phyloP scores from a whole-genome alignment of 1,139 yeast genomes.

The Debaryomyces singareniensis region DNA sequence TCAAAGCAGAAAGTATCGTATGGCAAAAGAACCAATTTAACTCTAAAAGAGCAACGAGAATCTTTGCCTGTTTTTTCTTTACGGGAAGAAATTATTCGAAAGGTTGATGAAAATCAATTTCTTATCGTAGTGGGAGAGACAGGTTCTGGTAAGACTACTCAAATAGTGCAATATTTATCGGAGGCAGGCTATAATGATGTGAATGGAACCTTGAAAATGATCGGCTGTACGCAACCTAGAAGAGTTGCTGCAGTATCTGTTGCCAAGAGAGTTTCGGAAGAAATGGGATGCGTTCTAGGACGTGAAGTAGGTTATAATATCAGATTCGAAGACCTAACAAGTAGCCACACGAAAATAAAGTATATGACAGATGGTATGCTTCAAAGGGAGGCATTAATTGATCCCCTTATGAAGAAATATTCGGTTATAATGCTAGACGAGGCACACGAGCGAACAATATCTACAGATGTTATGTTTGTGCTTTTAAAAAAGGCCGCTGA shows the following conservation, averaged over 20 bases:
- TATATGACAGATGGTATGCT: constrained; percentile 96
- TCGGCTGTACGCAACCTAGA: constrained; percentile 95
- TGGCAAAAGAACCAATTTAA: constrained; percentile 48
- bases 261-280: constrained; percentile 87
- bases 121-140: constrained; percentile 57
- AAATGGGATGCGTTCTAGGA: constrained; percentile 68
- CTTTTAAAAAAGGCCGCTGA: constrained; percentile 66
- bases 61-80: constrained; percentile 68
- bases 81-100: constrained; percentile 50
- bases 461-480: constrained; percentile 90
- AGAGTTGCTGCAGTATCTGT: constrained; percentile 95
- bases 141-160: constrained; percentile 97
- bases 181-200: constrained; percentile 70
- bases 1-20: constrained; percentile 33
- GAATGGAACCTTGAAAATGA: constrained; percentile 29
- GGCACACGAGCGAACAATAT: constrained; percentile 92
- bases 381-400: constrained; percentile 73
- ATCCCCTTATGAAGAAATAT: constrained; percentile 66
- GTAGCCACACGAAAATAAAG: constrained; percentile 61
- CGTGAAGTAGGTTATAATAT: constrained; percentile 80
- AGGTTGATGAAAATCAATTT: constrained; percentile 44
- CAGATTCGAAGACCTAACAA: constrained; percentile 75
- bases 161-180: constrained; percentile 79
- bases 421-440: constrained; percentile 89
- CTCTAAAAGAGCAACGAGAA: constrained; percentile 61